Evolutionary conservation across 139 green algal species (phyloP).

Genomic region (Chlamydomonas applanata): DNA sequence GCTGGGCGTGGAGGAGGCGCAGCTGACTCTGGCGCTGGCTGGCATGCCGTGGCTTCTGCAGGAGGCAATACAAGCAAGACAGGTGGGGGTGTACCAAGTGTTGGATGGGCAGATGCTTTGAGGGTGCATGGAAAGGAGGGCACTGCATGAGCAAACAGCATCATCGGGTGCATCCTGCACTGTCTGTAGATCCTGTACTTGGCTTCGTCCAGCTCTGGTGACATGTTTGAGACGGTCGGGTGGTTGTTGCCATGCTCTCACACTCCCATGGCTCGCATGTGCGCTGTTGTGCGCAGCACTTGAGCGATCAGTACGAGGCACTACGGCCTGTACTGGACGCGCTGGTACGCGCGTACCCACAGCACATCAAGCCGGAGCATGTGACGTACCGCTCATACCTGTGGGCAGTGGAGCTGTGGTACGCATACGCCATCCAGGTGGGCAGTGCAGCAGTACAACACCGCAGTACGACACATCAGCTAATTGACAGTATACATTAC

Average conservation of each 20-base stretch:
- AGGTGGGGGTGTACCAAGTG: slow-evolving; percentile 26
- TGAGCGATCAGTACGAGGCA: slow-evolving; percentile 38
- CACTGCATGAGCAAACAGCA: no score
- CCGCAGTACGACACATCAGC: no score
- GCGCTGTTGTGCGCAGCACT: no score
- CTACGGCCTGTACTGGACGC: slow-evolving; percentile 38
- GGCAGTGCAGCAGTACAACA: neutral
- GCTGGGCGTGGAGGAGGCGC: neutral
- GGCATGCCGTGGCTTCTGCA: slow-evolving; percentile 25
- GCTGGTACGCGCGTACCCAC: slow-evolving; percentile 57
- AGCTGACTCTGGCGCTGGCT: slow-evolving; percentile 20
- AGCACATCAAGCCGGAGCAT: slow-evolving; percentile 41
- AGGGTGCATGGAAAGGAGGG: no score
- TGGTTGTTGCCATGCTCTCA: neutral
- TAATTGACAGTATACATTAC: neutral
- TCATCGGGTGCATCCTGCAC: no score
- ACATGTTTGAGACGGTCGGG: no score
- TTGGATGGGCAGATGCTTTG: neutral
- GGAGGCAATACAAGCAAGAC: slow-evolving; percentile 38
- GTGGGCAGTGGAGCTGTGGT: slow-evolving; percentile 76
- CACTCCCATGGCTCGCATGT: no score
- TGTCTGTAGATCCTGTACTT: no score
- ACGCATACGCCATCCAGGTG: slow-evolving; percentile 72
- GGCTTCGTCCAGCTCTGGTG: no score
- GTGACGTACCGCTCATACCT: slow-evolving; percentile 61